These are phyloP conservation scores for Microdochium trichocladiopsis DNA, from an alignment of 2,329 filamentous ascomycete genomes.

Conservation along the genomic window DNA sequence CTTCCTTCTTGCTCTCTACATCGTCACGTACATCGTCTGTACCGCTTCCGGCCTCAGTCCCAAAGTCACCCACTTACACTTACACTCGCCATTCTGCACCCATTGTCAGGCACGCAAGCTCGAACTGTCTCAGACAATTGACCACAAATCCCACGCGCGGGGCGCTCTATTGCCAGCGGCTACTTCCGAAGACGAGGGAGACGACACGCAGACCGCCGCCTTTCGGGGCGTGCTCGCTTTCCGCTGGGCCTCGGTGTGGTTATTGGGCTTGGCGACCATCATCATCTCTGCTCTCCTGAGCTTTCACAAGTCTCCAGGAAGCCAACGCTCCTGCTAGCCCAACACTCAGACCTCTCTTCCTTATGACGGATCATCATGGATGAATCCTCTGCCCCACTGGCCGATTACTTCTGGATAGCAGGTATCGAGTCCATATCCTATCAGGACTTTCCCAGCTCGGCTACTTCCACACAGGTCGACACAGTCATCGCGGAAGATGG, in stretches of 20 bases:
- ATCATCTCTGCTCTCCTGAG: too few relatives aligned
- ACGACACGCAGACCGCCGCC: constrained; percentile 4
- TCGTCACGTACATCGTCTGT: background rate
- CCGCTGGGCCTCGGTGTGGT: background rate
- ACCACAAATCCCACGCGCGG: background rate
- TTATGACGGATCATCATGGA: constrained; percentile 39
- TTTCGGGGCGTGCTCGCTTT: constrained; percentile 1
- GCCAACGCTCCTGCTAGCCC: background rate
- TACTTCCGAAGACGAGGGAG: background rate
- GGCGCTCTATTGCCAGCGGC: background rate
- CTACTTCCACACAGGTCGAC: constrained; percentile 36
- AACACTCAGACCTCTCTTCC: background rate
- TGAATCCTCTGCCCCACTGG: constrained; percentile 55
- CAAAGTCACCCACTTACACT: background rate
- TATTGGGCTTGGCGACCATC: background rate
- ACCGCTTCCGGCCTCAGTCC: background rate
- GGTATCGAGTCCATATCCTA: constrained; percentile 63
- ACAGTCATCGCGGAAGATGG: constrained; percentile 57
- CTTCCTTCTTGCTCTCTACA: background rate
- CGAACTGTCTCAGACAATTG: background rate
- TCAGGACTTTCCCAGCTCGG: constrained; percentile 40
- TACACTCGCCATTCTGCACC: background rate
- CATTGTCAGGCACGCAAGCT: background rate
- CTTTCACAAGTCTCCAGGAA: constrained; percentile 15
- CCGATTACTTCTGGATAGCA: constrained; percentile 72